Base-by-base conservation (phyloP, 1,284 basidiomycete species). In the Heliocybe sulcata region DNA sequence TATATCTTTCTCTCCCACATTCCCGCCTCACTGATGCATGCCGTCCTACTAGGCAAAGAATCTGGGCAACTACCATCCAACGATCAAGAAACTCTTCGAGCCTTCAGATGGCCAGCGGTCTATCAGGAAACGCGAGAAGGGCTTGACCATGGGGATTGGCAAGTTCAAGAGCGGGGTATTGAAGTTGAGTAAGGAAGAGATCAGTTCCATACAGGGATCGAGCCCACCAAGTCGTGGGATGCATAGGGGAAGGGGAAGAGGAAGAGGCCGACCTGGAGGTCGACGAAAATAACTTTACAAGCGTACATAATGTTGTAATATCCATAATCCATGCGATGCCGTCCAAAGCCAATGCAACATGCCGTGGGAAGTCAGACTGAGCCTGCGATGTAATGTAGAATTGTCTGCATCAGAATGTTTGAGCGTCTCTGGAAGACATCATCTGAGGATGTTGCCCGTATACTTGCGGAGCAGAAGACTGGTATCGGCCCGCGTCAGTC, bases 61-160 rank as follows among this genome's bases (percentile, higher is more conserved):
- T 58, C 61, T 88, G 56, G 89, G 89, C 16, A 91, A 89, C 65
- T 92, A 90, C 63, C 88, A 92, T 61, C 87, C 85, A 33, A 73
- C 76, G 9, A 70, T 92, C 54, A 92, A 90, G 65, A 80, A 77
- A 57, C 58, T 85, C 3, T 90, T 83, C 61, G 80, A 80, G 45
- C 67, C 67, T 19, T 66, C 73, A 0, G 66, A 68, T 2, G 59
- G 67, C 11, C 61, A 64, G 12, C 60, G 66, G 16, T 64, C 59
- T 31, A 73, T 70, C 56, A 63, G 58, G 47, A 84, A 79, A 61
- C 72, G 88, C 58, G 74, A 79, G 35, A 76, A 80, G 60, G 90
- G 89, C 2, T 65, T 92, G 33, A 73, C 74, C 57, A 83, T 90
- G 82, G 89, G 90, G 1, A 75, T 92, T n/a, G 89, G 89, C 4